phyloP scores from a whole-genome alignment of 169 alveolate species.

The Cryptosporidium parvum region DNA sequence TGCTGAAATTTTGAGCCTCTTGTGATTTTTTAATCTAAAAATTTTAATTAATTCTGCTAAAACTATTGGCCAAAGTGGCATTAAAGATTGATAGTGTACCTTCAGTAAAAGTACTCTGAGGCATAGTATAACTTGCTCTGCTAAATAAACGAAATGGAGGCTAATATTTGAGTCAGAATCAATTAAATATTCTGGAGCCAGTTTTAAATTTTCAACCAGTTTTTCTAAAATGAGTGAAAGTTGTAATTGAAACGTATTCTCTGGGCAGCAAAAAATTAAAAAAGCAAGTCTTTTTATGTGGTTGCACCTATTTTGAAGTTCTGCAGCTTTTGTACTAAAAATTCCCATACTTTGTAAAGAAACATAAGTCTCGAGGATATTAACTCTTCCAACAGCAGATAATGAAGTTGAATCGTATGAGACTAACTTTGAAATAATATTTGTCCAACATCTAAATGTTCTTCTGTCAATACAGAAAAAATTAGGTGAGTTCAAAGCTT shows the following conservation, averaged over 20 bases:
- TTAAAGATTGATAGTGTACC: slow-evolving; percentile 75
- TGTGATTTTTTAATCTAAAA: slow-evolving; percentile 68
- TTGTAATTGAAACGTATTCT: slow-evolving; percentile 80
- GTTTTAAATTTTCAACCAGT: slow-evolving; percentile 79
- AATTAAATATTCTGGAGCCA: slow-evolving; percentile 55
- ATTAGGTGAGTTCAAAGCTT: slow-evolving; percentile 59
- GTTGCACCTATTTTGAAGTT: slow-evolving; percentile 51
- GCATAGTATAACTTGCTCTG: slow-evolving; percentile 78
- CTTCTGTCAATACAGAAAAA: slow-evolving; percentile 76
- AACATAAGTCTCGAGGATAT: slow-evolving; percentile 43
- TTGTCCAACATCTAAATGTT: slow-evolving; percentile 75
- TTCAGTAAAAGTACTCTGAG: slow-evolving; percentile 78
- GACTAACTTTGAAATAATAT: slow-evolving; percentile 36
- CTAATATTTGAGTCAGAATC: slow-evolving; percentile 16
- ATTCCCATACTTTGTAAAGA: slow-evolving; percentile 74
- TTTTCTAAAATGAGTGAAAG: slow-evolving; percentile 82
- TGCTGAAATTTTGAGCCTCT: slow-evolving; percentile 72
- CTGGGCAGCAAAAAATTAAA: slow-evolving; percentile 82
- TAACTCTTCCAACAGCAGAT: slow-evolving; percentile 51
- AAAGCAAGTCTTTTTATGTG: slow-evolving; percentile 81
- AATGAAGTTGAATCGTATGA: slow-evolving; percentile 29
- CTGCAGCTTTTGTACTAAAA: slow-evolving; percentile 78
- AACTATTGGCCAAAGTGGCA: slow-evolving; percentile 82
- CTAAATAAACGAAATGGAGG: slow-evolving; percentile 46
- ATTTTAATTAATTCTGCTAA: slow-evolving; percentile 79